Base-by-base conservation (phyloP, 228 moss, liverwort and hornwort species). In the Sphagnum magellanicum region DNA sequence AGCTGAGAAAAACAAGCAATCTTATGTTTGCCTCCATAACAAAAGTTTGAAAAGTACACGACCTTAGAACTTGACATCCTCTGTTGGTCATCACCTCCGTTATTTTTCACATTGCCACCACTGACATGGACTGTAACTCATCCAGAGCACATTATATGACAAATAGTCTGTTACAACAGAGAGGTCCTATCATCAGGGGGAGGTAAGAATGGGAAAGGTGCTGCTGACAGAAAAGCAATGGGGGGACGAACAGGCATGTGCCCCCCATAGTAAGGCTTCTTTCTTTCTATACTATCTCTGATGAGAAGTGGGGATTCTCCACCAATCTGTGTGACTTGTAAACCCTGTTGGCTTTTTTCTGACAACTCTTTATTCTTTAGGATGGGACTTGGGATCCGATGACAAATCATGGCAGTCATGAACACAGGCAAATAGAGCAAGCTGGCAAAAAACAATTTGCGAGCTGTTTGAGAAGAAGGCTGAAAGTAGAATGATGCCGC, bases 161-260 rank as follows among this genome's bases (percentile, higher is more conserved):
- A 32, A 32, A 32, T 32, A 32, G 3, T 2, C 32, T 32, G 32
- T 32, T 32, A 32, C 32, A 32, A 32, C 32, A 32, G 32, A 32
- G 32, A 78, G 17, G 72, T 68, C 61, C 78, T 74, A 70, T 84
- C 88, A 17, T 87, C 97, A 47, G 93, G 97, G 51, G 91, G 86
- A 16, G 97, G 91, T 65, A 97, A 90, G 64, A 97, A 97, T 60
- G 97, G 97, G 65, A 97, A 97, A 47, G 97, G 97, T 4, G 97
- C 97, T 4, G 82, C 89, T 74, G 97, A 97, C 13, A 97, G 73
- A 50, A 86, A 81, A 10, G 97, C 91, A 61, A 97, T 90, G 11
- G 97, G 97, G 15, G 97, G 84, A 6, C 67, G 74, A 63, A 72
- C 62, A 61, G 9, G 73, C 66, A 75, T 59, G 53, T 81, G 48